A percentile compares a stretch with the other conserved stretches of the same genome.
phyloP scores from a whole-genome alignment of 306 rosid species.

The Acmispon strigosus region DNA sequence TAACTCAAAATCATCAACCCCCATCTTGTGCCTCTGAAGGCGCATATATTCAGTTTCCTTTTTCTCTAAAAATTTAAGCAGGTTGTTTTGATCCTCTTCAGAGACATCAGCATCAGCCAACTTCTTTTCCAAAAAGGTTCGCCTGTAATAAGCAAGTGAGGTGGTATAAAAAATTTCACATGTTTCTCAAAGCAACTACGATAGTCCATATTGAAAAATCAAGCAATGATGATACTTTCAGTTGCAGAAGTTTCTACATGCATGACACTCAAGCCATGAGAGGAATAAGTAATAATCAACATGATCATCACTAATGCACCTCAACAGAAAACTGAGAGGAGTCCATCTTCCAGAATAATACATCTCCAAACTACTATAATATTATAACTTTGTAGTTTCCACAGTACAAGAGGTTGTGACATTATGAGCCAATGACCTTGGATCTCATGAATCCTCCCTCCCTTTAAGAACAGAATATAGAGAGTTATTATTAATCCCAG shows the following conservation, averaged over 20 bases:
- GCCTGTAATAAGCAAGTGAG: conserved; percentile 39
- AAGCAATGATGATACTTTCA: background rate
- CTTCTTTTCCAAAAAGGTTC: conserved; percentile 82
- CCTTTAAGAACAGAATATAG: too few relatives aligned
- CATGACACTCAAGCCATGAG: background rate
- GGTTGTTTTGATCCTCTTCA: conserved; percentile 93
- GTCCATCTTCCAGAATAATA: background rate
- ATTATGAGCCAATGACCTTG: background rate
- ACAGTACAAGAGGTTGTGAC: background rate
- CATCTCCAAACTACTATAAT: background rate
- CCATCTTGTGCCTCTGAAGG: conserved; percentile 97
- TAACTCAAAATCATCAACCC: conserved; percentile 86
- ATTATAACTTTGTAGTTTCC: background rate
- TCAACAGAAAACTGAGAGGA: conserved; percentile 2
- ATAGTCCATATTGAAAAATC: conserved; percentile 1
- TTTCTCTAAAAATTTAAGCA: conserved; percentile 86
- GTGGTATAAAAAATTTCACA: background rate
- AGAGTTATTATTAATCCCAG: too few relatives aligned
- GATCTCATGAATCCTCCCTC: background rate
- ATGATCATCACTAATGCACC: background rate
- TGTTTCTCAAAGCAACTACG: background rate
- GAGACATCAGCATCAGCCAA: conserved; percentile 98
- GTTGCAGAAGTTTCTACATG: conserved; percentile 19
- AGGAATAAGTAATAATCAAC: background rate
- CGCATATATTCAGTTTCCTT: conserved; percentile 99